Base-by-base conservation (phyloP, 2,329 filamentous ascomycete species). In the Colletotrichum sp. region DNA sequence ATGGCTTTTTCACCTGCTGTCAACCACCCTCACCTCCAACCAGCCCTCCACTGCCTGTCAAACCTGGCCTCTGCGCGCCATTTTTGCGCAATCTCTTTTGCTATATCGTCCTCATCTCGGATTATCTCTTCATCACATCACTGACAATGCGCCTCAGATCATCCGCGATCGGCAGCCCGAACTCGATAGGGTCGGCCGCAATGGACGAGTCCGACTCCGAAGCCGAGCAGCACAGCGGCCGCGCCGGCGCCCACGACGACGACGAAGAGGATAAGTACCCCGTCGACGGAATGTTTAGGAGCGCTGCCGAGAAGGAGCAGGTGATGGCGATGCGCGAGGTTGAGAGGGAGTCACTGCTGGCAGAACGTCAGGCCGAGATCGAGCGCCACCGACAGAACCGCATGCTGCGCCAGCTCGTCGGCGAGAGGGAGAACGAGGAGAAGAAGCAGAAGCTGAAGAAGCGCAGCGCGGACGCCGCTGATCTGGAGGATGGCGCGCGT, bases 281-380 rank as follows among this genome's bases (percentile, higher is more conserved):
- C 0, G 91, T 98, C 78, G 97, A 99, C 79, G 96, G 96, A 80
- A 93, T 97, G 81, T 97, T 95, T 84, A 90, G 92, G 80, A 94
- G 92, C 79, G 89, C 92, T 60, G 89, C 92, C 52, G 95, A 97
- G 82, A 96, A 95, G 84, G 90, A 90, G 9, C 89, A 94, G 68
- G 97, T 99, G 77, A 93, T 97, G 90, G 91, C 89, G 72, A 92
- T 98, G 90, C 93, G 96, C 34, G 96, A 99, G 86, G 93, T 99
- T 68, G 93, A 98, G 82, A 94, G 96, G 78, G 97, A 99, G 85
- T 92, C 95, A 82, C 93, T 98, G 60, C 91, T 99, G 8, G 96
- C 96, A 24, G 95, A 98, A 79, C 95, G 97, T 79, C 93, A 94
- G 44, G 92, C 95, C 80, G 93, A 97, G 83, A 93, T 96, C 74